Conservation (phyloP, 352 stramenopile genomes). For the Pythium oligandrum region DNA sequence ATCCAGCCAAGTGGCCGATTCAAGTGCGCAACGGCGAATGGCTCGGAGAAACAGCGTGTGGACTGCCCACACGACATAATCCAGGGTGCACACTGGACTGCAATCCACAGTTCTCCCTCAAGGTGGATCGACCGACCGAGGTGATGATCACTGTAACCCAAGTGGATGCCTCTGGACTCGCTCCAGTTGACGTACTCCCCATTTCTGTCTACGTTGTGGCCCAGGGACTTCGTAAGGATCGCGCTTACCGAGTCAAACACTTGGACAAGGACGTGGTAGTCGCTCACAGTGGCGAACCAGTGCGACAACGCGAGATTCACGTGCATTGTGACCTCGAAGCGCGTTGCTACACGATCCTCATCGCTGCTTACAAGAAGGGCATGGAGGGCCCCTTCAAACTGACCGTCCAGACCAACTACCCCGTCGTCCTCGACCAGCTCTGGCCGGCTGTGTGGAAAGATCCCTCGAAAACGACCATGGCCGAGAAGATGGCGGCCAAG, state of each 20-base stretch:
- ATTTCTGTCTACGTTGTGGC: conserved; percentile 73
- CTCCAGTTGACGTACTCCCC: conserved; percentile 57
- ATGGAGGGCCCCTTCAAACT: conserved; percentile 91
- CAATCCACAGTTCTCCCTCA: conserved; percentile 87
- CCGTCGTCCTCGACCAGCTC: conserved; percentile 63
- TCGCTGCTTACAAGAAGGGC: conserved; percentile 80
- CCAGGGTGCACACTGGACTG: conserved; percentile 66
- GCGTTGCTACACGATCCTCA: conserved; percentile 85
- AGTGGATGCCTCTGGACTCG: conserved; percentile 56
- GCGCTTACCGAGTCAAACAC: conserved; percentile 49
- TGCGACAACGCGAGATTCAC: conserved; percentile 63
- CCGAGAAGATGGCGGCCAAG: conserved; percentile 57
- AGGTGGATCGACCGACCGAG: conserved; percentile 74
- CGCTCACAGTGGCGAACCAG: conserved; percentile 71
- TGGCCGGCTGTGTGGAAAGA: conserved; percentile 82
- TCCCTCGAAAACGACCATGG: conserved; percentile 21
- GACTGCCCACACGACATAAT: conserved; percentile 86
- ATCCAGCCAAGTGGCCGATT: conserved; percentile 77
- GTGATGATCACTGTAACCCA: conserved; percentile 84
- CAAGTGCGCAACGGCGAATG: conserved; percentile 47
- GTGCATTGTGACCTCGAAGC: conserved; percentile 72
- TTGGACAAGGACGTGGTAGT: conserved; percentile 72
- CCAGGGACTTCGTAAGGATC: conserved; percentile 38
- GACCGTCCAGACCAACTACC: conserved; percentile 83
- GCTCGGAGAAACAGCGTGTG: conserved; percentile 63